These are phyloP conservation scores for Ogataea pini DNA, from an alignment of 805 yeast genomes.

Conservation along the genomic window DNA sequence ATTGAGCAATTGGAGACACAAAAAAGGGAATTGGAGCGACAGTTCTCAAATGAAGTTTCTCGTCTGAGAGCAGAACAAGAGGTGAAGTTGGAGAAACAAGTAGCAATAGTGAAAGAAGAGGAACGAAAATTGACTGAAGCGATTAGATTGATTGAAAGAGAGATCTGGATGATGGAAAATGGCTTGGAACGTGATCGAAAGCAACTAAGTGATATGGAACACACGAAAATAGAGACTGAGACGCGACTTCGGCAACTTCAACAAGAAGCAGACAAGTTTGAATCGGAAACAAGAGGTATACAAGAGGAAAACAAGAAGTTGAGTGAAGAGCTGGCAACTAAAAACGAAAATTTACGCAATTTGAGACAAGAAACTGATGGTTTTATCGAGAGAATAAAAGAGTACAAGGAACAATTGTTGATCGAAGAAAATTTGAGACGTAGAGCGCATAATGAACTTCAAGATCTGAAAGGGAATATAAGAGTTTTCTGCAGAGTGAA, in stretches of 20 bases:
- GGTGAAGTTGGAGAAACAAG: not conserved
- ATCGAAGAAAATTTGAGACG: conserved; percentile 47
- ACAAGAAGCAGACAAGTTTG: conserved; percentile 8
- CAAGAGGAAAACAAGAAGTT: conserved; percentile 14
- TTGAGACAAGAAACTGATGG: conserved; percentile 21
- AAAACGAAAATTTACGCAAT: not conserved
- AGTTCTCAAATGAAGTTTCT: not conserved
- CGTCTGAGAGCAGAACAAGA: not conserved
- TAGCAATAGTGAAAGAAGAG: not conserved
- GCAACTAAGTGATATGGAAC: not conserved
- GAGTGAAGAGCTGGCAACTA: not conserved
- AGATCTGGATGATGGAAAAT: not conserved
- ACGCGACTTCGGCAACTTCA: conserved; percentile 2
- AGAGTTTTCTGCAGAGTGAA: conserved; percentile 86
- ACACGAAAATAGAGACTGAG: not conserved
- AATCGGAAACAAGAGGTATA: conserved; percentile 10
- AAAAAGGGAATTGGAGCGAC: not conserved
- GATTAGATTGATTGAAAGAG: not conserved
- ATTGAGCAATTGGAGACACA: not conserved
- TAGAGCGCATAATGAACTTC: conserved; percentile 67
- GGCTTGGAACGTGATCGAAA: not conserved
- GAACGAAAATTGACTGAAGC: conserved; percentile 1
- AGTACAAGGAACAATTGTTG: conserved; percentile 31
- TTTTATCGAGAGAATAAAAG: conserved; percentile 27
- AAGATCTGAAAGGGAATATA: conserved; percentile 88